Conservation (phyloP, 2,329 filamentous ascomycete genomes). For the Fusarium clavum region DNA sequence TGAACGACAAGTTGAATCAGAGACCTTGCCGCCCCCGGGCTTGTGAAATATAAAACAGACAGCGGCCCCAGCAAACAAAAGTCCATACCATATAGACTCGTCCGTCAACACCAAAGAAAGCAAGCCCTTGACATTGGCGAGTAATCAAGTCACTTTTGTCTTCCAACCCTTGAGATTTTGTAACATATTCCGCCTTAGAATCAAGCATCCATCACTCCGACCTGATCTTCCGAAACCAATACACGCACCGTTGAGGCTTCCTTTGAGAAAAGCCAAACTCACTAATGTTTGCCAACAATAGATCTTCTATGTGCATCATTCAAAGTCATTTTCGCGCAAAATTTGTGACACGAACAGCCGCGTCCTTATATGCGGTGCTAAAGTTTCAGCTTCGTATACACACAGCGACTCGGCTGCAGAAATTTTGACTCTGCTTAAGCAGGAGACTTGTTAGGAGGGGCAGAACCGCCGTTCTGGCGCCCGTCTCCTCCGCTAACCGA, state of each 20-base stretch:
- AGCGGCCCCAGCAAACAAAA: constrained; percentile 48
- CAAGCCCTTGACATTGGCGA: constrained; percentile 43
- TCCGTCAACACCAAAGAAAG: constrained; percentile 50
- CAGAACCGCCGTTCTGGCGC: constrained; percentile 70
- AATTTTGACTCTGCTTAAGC: constrained; percentile 56
- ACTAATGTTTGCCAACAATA: constrained; percentile 59
- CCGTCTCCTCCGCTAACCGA: constrained; percentile 75
- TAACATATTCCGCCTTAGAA: constrained; percentile 51
- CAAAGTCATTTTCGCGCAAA: constrained; percentile 52
- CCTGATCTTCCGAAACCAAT: constrained; percentile 53
- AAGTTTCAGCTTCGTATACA: constrained; percentile 46
- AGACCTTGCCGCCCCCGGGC: constrained; percentile 31
- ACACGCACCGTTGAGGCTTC: constrained; percentile 52
- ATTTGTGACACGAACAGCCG: constrained; percentile 44
- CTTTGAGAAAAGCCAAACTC: constrained; percentile 56
- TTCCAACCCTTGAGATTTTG: constrained; percentile 53
- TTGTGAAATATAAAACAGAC: constrained; percentile 51
- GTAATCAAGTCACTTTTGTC: constrained; percentile 56
- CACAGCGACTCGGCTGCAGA: constrained; percentile 42
- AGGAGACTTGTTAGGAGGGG: constrained; percentile 69
- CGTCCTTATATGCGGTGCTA: constrained; percentile 35
- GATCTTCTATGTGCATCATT: constrained; percentile 60
- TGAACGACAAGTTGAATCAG: constrained; percentile 6
- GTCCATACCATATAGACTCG: constrained; percentile 48
- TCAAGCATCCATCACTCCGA: constrained; percentile 56